Evolutionary conservation across 2,329 filamentous ascomycete genomes (phyloP), one percentile per base, ranked within the genome.

Genomic region (Colletotrichum sp.): DNA sequence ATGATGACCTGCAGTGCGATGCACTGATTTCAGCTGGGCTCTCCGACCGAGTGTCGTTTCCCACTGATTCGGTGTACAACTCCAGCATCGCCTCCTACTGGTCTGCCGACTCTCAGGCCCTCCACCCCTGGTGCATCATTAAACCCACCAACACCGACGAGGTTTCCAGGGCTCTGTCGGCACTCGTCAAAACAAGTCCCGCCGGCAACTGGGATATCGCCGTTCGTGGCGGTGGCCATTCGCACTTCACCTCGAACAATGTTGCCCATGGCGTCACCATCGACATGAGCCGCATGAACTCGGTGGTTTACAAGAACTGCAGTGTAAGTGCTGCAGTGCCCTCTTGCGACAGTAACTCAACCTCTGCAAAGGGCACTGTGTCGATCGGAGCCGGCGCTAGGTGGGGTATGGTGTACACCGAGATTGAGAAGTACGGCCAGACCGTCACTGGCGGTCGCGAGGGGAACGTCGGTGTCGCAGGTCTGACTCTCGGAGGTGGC

Each of bases 61-160:
- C 56, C 24, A 3, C 28, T 12, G 56, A 59, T 28, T 18, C 56
- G 56, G 56, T 14, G 16, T 59, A 59, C 56, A 59, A 59, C 2
- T 43, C 48, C 38, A 68, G 64, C 26, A 28, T 69, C 9, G 16
- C 34, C 5, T 69, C 64, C 10, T 81, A 80, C 71, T 81, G 79
- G 66, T 80, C 80, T 7, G 66, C 78, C n/a, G 77, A 76, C 14
- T 77, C 78, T 16, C 64, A 62, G 2, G 76, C 76, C 7, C 52
- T 79, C n/a, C 56, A 73, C n/a, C 81, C 81, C 26, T 79, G 75
- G 69, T 82, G 81, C 73, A 77, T 82, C 72, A 78, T 82, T 18
- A 72, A 78, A 13, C 79, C 81, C 3, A 66, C 67, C 28, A 77
- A 67, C 21, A 77, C 78, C 3, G 43, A 61, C 5, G 81, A 82